Evolutionary conservation across 345 rosid species (phyloP).

Genomic region (Barbarea vulgaris): DNA sequence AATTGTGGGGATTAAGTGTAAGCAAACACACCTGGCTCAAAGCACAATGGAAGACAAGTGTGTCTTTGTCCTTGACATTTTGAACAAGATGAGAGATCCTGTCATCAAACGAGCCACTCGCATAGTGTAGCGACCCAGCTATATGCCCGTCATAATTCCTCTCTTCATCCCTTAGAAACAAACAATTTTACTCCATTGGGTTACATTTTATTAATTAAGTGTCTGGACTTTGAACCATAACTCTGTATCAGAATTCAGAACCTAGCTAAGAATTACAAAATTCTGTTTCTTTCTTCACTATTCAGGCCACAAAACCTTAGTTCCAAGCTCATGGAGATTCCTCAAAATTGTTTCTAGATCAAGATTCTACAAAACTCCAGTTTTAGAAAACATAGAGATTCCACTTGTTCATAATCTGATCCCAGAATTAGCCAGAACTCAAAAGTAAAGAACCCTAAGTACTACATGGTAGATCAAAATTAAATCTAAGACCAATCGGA

Average conservation of each 20-base stretch:
- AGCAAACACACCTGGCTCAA: constrained; percentile 72
- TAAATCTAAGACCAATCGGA: not conserved
- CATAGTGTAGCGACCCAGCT: constrained; percentile 82
- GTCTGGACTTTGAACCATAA: not conserved
- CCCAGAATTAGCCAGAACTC: not conserved
- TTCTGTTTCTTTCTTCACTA: not conserved
- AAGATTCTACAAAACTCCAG: not conserved
- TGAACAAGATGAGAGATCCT: constrained; percentile 78
- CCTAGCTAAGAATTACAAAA: not conserved
- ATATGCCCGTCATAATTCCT: constrained; percentile 96
- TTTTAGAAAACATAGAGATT: constrained; percentile 6
- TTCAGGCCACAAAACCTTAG: not conserved
- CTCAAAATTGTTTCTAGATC: not conserved
- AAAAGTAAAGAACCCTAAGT: not conserved
- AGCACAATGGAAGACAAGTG: constrained; percentile 96
- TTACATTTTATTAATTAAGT: not conserved
- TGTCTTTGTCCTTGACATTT: constrained; percentile 81
- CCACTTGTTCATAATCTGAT: constrained; percentile 1
- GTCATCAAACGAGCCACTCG: constrained; percentile 68
- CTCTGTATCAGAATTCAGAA: constrained; percentile 18
- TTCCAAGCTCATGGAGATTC: constrained; percentile 10
- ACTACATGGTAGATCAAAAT: not conserved
- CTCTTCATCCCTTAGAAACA: constrained; percentile 69
- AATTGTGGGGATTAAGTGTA: too few relatives aligned
- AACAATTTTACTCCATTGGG: not conserved